These are phyloP conservation scores for Alopecurus myosuroides DNA, from an alignment of 176 grass and related monocot genomes.

Conservation along the genomic window DNA sequence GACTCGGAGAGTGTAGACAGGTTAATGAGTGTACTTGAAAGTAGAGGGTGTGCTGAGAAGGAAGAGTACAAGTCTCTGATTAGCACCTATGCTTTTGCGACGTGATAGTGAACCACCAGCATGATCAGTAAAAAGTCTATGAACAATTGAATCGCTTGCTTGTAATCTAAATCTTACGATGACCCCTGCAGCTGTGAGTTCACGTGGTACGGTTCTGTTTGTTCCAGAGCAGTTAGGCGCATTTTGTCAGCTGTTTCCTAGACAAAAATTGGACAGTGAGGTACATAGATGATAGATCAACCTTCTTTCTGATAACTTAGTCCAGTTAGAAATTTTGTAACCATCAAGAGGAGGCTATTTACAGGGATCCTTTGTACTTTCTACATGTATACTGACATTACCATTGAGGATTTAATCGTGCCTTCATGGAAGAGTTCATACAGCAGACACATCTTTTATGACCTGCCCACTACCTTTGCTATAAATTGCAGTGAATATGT, in stretches of 20 bases:
- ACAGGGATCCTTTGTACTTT: not conserved
- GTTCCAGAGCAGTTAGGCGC: conserved; percentile 1
- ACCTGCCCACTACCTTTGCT: not conserved
- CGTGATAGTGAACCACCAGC: not conserved
- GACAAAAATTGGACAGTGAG: conserved; percentile 17
- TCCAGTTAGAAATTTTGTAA: conserved; percentile 11
- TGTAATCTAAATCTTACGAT: not conserved
- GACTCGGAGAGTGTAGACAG: conserved; percentile 37
- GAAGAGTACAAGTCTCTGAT: conserved; percentile 61
- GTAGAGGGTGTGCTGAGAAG: conserved; percentile 51
- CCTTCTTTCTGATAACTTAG: conserved; percentile 24
- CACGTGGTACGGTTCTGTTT: not conserved
- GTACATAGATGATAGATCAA: conserved; percentile 24
- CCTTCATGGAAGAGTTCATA: not conserved
- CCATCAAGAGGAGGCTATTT: not conserved
- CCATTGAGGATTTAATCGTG: not conserved
- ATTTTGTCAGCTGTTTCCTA: conserved; percentile 6
- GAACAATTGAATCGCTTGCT: not conserved
- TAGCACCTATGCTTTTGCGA: conserved; percentile 31
- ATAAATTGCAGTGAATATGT: not conserved
- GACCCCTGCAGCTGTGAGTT: not conserved
- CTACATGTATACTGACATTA: conserved; percentile 5
- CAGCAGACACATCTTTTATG: not conserved
- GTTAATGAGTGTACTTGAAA: conserved; percentile 50
- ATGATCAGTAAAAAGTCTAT: not conserved